Evolutionary conservation across 2,329 filamentous ascomycete species (phyloP).

Genomic region (Penicillium freii): DNA sequence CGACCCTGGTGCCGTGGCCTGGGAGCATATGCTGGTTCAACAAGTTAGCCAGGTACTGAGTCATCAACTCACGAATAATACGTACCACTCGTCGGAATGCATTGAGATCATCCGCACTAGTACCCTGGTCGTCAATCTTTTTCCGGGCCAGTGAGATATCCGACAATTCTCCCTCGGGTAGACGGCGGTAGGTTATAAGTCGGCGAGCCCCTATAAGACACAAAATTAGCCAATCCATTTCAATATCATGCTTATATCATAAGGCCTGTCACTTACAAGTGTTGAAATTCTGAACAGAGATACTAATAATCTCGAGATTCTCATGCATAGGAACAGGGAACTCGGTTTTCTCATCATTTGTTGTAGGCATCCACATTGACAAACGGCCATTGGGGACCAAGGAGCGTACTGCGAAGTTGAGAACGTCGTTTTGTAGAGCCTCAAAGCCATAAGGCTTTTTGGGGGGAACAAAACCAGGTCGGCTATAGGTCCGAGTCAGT

Average conservation of each 20-base stretch:
- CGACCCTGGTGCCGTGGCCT: slow-evolving; percentile 5
- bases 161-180: slow-evolving; percentile 55
- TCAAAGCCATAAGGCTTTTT: slow-evolving; percentile 91
- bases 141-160: slow-evolving; percentile 35
- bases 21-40: slow-evolving; percentile 6
- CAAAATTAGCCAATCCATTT: slow-evolving; percentile 1
- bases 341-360: slow-evolving; percentile 74
- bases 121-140: slow-evolving; percentile 38
- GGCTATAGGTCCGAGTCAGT: slow-evolving; percentile 37
- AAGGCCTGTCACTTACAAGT: slow-evolving; percentile 62
- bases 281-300: slow-evolving; percentile 84
- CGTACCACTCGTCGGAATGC: slow-evolving; percentile 58
- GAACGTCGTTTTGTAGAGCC: slow-evolving; percentile 84
- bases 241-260: background rate
- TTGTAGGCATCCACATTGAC: slow-evolving; percentile 96
- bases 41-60: background rate
- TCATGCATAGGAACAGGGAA: slow-evolving; percentile 75
- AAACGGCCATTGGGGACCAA: slow-evolving; percentile 77
- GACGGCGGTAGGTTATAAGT: slow-evolving; percentile 78
- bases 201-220: slow-evolving; percentile 70
- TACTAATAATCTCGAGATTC: slow-evolving; percentile 67
- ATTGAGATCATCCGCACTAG: slow-evolving; percentile 65
- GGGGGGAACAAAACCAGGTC: slow-evolving; percentile 73
- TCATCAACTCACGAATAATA: background rate
- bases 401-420: slow-evolving; percentile 73